Evolutionary conservation across 1,139 yeast species (phyloP).

Genomic region (Waltiozyma sp.): DNA sequence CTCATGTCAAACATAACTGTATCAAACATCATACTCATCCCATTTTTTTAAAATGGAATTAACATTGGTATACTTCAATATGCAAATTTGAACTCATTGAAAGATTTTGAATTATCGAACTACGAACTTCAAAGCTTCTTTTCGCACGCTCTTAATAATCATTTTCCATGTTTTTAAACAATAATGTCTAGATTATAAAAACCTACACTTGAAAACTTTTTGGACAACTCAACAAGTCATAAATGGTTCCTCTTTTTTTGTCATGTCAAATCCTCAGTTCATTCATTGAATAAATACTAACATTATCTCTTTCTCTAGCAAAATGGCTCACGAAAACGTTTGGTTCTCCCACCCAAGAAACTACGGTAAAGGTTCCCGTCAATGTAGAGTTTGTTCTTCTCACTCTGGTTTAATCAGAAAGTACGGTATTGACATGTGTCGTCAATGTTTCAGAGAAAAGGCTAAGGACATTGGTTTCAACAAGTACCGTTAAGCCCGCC

Average conservation of each 20-base stretch:
- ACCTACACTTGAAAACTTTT: too few relatives aligned
- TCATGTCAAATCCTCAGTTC: neutral
- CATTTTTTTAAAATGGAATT: too few relatives aligned
- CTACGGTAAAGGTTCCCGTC: constrained; percentile 99
- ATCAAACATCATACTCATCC: too few relatives aligned
- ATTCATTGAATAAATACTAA: constrained; percentile 9
- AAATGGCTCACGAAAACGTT: constrained; percentile 99
- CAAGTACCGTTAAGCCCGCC: constrained; percentile 78
- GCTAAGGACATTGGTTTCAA: constrained; percentile 98
- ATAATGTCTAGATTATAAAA: too few relatives aligned
- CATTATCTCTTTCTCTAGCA: constrained; percentile 22
- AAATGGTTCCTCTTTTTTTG: neutral
- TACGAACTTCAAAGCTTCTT: too few relatives aligned
- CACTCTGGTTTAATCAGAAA: constrained; percentile 99
- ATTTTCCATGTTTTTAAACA: too few relatives aligned
- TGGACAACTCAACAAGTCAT: too few relatives aligned
- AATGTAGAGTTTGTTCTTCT: constrained; percentile 98
- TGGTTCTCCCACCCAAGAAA: constrained; percentile 99
- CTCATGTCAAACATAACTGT: neutral
- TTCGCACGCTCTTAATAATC: too few relatives aligned
- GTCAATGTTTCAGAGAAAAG: constrained; percentile 99
- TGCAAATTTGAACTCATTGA: too few relatives aligned
- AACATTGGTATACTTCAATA: too few relatives aligned
- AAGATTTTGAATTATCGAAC: too few relatives aligned
- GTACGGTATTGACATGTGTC: constrained; percentile 99